Evolutionary conservation across 495 filamentous ascomycete species (phyloP).

Genomic region (Cercophora newfieldiana): DNA sequence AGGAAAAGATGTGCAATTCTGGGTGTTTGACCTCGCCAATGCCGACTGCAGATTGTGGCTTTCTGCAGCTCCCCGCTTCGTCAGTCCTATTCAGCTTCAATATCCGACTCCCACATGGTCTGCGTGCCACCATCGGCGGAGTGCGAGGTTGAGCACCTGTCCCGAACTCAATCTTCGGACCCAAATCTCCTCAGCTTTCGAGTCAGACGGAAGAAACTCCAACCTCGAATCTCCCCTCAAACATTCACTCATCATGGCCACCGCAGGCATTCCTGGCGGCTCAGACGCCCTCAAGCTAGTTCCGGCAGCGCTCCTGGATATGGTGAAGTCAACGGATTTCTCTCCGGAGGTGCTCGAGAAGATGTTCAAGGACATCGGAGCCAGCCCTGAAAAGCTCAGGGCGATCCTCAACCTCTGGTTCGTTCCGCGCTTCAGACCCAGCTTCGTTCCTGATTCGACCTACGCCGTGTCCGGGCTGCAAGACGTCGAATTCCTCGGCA

Average conservation of each 20-base stretch:
- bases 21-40: too few species aligned
- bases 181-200: too few species aligned
- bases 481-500: slow-evolving; percentile 31
- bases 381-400: slow-evolving; percentile 33
- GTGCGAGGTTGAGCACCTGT: too few species aligned
- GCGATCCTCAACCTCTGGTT: slow-evolving; percentile 34
- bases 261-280: neutral
- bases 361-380: slow-evolving; percentile 25
- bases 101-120: too few species aligned
- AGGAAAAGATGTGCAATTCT: neutral
- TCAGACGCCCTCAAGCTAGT: neutral
- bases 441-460: slow-evolving; percentile 27
- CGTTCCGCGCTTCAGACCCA: slow-evolving; percentile 32
- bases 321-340: slow-evolving; percentile 13
- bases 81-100: too few species aligned
- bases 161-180: too few species aligned
- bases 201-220: neutral
- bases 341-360: slow-evolving; percentile 25
- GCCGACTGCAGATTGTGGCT: too few species aligned
- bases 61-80: too few species aligned
- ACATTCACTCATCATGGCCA: neutral
- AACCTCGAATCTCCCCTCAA: too few species aligned
- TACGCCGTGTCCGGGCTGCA: slow-evolving; percentile 14
- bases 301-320: slow-evolving; percentile 10
- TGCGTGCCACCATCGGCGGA: too few species aligned